Evolutionary conservation across 768 basidiomycete species (phyloP).

Genomic region (Macrolepiota albuminosa): DNA sequence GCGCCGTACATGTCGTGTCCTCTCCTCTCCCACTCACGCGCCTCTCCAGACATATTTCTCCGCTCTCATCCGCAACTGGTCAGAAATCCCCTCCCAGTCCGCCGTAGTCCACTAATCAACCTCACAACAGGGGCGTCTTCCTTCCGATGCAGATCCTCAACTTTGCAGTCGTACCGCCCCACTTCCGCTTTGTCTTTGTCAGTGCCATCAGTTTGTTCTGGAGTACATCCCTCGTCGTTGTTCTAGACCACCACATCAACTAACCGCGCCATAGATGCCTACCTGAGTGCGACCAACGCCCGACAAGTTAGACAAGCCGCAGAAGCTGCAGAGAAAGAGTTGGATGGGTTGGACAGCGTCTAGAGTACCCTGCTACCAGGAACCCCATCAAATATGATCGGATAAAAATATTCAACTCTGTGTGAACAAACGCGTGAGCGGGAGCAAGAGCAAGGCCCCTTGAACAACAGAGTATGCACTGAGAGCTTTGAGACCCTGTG

Average conservation of each 20-base stretch:
- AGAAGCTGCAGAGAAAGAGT: not conserved
- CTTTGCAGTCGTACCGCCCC: constrained; percentile 71
- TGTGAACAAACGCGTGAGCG: no score
- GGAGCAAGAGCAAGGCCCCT: no score
- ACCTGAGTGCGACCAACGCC: constrained; percentile 56
- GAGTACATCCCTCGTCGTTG: constrained; percentile 49
- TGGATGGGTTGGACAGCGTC: not conserved
- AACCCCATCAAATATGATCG: no score
- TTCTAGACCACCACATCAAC: not conserved
- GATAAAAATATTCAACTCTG: no score
- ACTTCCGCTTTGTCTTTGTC: constrained; percentile 70
- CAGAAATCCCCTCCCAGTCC: constrained; percentile 8
- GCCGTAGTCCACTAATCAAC: no score
- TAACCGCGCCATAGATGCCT: constrained; percentile 39
- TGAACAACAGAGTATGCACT: no score
- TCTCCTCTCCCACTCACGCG: not conserved
- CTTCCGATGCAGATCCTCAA: constrained; percentile 77
- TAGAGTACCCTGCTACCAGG: not conserved
- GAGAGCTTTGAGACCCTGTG: no score
- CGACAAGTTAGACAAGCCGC: constrained; percentile 10
- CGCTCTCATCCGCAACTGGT: constrained; percentile 78
- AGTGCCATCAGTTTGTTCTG: constrained; percentile 77
- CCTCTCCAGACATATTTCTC: constrained; percentile 56
- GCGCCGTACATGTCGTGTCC: constrained; percentile 30
- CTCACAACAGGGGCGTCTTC: constrained; percentile 54